These are phyloP conservation scores for Lactifluus echinatus DNA, from an alignment of 768 basidiomycete genomes.

Conservation along the genomic window DNA sequence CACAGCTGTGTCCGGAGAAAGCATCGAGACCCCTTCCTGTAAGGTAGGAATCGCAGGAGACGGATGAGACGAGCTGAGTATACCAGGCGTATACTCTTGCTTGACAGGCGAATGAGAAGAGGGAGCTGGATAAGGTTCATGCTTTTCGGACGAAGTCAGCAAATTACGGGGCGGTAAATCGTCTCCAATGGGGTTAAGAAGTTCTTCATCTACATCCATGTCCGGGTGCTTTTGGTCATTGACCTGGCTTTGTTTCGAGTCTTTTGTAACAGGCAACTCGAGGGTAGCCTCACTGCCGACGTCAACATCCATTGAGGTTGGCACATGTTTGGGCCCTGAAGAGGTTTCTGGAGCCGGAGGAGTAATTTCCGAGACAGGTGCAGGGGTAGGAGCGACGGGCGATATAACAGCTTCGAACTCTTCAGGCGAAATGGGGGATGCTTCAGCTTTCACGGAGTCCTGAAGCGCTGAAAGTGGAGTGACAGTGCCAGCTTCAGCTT, in stretches of 20 bases:
- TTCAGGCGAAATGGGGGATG: neutral
- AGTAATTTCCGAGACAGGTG: neutral
- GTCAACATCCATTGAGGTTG: neutral
- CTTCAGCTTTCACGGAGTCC: neutral
- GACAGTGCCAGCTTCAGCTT: neutral
- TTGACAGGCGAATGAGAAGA: neutral
- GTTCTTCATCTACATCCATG: slow-evolving; percentile 54
- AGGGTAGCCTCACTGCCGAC: neutral
- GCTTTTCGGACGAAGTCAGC: slow-evolving; percentile 14
- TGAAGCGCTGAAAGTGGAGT: neutral
- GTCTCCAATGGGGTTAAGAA: slow-evolving; percentile 59
- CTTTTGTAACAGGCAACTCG: neutral
- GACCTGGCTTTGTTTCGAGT: neutral
- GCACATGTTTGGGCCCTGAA: neutral
- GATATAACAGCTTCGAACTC: neutral
- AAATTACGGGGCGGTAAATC: slow-evolving; percentile 11
- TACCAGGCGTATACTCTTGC: slow-evolving; percentile 5
- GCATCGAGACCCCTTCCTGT: slow-evolving; percentile 49
- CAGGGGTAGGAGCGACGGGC: neutral
- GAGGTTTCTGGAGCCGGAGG: neutral
- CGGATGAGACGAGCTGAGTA: slow-evolving; percentile 7
- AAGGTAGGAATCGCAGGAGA: slow-evolving; percentile 19
- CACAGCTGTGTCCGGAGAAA: slow-evolving; percentile 27
- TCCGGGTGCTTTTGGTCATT: slow-evolving; percentile 31
- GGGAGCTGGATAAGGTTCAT: neutral